These are phyloP conservation scores for Candida maltosa DNA, from an alignment of 805 yeast genomes.

Conservation along the genomic window DNA sequence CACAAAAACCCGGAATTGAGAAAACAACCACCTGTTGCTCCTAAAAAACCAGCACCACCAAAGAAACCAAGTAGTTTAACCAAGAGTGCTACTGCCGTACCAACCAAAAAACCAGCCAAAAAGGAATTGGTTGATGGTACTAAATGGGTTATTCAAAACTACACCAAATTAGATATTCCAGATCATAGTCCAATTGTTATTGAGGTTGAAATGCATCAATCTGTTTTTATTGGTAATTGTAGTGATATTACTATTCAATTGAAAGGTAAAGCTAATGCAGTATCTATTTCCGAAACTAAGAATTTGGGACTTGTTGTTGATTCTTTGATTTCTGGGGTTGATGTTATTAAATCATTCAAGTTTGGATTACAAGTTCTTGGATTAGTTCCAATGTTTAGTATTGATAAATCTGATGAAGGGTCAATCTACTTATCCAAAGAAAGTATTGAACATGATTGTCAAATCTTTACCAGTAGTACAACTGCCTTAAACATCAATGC, in stretches of 20 bases:
- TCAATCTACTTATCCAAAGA: slow-evolving; percentile 71
- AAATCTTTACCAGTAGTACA: slow-evolving; percentile 79
- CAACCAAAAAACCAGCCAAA: slow-evolving; percentile 34
- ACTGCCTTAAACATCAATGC: slow-evolving; percentile 83
- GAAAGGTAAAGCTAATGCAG: slow-evolving; percentile 88
- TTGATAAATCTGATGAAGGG: slow-evolving; percentile 89
- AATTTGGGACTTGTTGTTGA: slow-evolving; percentile 80
- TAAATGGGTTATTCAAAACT: slow-evolving; percentile 83
- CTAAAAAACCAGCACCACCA: slow-evolving; percentile 71
- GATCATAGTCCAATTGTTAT: slow-evolving; percentile 60
- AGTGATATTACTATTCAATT: slow-evolving; percentile 69
- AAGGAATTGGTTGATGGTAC: slow-evolving; percentile 81
- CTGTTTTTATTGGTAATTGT: slow-evolving; percentile 86
- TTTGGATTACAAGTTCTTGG: slow-evolving; percentile 86
- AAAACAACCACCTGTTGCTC: slow-evolving; percentile 44
- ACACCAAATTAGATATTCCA: slow-evolving; percentile 43
- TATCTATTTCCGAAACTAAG: slow-evolving; percentile 70
- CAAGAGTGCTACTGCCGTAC: slow-evolving; percentile 23
- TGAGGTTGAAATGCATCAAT: slow-evolving; percentile 82
- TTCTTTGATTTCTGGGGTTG: slow-evolving; percentile 81
- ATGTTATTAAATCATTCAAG: slow-evolving; percentile 73
- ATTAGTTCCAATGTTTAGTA: slow-evolving; percentile 74
- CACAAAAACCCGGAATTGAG: slow-evolving; percentile 87
- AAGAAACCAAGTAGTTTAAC: slow-evolving; percentile 72
- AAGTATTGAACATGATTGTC: slow-evolving; percentile 59